A percentile compares a stretch with the other conserved stretches of the same genome.
Evolutionary conservation across 2,329 filamentous ascomycete species (phyloP).

Genomic region (Botrytis porri): DNA sequence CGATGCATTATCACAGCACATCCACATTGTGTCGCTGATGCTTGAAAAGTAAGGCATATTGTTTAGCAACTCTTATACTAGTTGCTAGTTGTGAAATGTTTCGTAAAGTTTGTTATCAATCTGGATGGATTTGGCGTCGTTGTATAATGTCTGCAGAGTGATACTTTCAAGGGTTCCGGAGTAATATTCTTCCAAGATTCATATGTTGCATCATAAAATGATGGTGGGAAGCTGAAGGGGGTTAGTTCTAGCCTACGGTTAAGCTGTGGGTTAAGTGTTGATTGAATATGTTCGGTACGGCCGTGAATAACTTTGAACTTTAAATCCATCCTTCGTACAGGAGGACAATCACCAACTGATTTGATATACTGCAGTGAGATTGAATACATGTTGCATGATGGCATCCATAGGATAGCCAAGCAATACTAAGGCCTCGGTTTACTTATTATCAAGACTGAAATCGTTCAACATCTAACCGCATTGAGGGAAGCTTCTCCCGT

Average conservation of each 20-base stretch:
- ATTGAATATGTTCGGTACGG: neutral
- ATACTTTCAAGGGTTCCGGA: neutral
- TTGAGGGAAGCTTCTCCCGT: neutral
- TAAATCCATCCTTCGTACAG: neutral
- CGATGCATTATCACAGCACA: neutral
- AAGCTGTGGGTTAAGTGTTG: neutral
- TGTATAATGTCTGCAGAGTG: neutral
- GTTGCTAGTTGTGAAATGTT: neutral
- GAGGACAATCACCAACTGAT: neutral
- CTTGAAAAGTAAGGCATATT: constrained; percentile 10
- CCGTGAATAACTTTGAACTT: neutral
- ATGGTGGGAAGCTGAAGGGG: neutral
- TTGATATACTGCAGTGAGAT: neutral
- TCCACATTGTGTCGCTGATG: constrained; percentile 11
- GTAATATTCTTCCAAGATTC: neutral
- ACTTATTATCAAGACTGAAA: neutral
- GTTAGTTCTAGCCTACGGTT: neutral
- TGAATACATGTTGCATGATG: neutral
- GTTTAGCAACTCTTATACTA: neutral
- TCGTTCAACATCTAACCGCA: neutral
- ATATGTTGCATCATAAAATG: neutral
- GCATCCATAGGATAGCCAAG: neutral
- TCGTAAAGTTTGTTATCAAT: neutral
- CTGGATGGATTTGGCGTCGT: neutral
- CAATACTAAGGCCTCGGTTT: neutral